Conservation (phyloP, 768 basidiomycete species). For the Russula sp. region DNA sequence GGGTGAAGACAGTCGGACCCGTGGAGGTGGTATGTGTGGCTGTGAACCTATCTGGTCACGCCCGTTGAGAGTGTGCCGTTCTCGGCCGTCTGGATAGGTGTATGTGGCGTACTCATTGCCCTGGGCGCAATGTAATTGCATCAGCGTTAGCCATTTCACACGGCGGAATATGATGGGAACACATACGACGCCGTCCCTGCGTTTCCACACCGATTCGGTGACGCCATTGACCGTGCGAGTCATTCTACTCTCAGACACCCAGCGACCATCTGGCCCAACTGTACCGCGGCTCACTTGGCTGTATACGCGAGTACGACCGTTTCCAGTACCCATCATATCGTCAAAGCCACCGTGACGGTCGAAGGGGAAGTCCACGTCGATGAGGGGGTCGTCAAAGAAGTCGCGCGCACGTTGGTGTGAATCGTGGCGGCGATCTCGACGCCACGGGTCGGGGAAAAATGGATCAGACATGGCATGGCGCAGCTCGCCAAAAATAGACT, state of each 20-base stretch:
- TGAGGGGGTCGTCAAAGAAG: slow-evolving; percentile 17
- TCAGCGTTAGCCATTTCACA: slow-evolving; percentile 14
- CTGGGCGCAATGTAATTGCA: slow-evolving; percentile 33
- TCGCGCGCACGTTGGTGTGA: neutral
- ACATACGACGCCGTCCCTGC: slow-evolving; percentile 54
- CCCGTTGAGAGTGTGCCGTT: slow-evolving; percentile 64
- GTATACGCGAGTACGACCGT: slow-evolving; percentile 22
- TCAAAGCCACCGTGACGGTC: slow-evolving; percentile 15
- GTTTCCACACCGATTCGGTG: slow-evolving; percentile 51
- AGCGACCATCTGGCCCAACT: slow-evolving; percentile 36
- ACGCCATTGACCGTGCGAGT: slow-evolving; percentile 61
- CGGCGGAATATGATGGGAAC: neutral
- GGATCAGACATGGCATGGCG: slow-evolving; percentile 30
- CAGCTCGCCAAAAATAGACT: slow-evolving; percentile 52
- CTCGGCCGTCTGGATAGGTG: slow-evolving; percentile 59
- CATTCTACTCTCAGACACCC: slow-evolving; percentile 49
- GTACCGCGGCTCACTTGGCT: slow-evolving; percentile 28
- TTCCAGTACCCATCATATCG: slow-evolving; percentile 8
- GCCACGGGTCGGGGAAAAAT: slow-evolving; percentile 30
- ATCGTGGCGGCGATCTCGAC: neutral
- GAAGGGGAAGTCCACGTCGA: slow-evolving; percentile 12
- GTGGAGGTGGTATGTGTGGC: slow-evolving; percentile 3
- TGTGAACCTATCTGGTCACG: slow-evolving; percentile 35
- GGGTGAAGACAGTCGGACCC: neutral
- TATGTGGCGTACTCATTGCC: slow-evolving; percentile 71